Conservation (phyloP, 2,329 filamentous ascomycete species). For the Cercospora zeae-maydis region DNA sequence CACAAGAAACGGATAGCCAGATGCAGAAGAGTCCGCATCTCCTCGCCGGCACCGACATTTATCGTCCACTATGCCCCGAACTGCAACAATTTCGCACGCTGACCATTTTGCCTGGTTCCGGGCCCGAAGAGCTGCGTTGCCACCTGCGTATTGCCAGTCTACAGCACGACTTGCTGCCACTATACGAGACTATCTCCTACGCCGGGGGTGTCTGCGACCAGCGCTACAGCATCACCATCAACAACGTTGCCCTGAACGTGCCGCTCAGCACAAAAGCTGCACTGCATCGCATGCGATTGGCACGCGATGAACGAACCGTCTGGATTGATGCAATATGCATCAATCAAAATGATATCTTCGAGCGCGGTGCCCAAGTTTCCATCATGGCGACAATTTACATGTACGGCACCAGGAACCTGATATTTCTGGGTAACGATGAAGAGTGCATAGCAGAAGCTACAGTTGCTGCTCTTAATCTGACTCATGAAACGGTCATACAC, state of each 20-base stretch:
- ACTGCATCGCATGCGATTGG: not conserved
- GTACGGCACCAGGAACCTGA: not conserved
- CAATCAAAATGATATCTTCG: not conserved
- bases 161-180: not conserved
- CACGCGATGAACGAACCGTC: not conserved
- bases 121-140: not conserved
- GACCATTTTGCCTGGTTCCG: not conserved
- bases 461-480: not conserved
- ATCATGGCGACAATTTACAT: not conserved
- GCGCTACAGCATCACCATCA: not conserved
- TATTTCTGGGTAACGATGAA: not conserved
- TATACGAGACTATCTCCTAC: not conserved
- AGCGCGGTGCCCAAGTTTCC: not conserved
- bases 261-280: not conserved
- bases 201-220: not conserved
- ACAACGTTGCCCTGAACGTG: not conserved
- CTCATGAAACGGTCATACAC: not conserved
- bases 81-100: constrained; percentile 1
- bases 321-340: not conserved
- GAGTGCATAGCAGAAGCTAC: not conserved
- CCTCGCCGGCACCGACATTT: not conserved
- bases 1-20: not conserved
- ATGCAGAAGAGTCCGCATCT: not conserved
- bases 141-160: not conserved
- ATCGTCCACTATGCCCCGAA: not conserved